phyloP scores from a whole-genome alignment of 2,329 filamentous ascomycete species.

The Boeremia lycopersici region DNA sequence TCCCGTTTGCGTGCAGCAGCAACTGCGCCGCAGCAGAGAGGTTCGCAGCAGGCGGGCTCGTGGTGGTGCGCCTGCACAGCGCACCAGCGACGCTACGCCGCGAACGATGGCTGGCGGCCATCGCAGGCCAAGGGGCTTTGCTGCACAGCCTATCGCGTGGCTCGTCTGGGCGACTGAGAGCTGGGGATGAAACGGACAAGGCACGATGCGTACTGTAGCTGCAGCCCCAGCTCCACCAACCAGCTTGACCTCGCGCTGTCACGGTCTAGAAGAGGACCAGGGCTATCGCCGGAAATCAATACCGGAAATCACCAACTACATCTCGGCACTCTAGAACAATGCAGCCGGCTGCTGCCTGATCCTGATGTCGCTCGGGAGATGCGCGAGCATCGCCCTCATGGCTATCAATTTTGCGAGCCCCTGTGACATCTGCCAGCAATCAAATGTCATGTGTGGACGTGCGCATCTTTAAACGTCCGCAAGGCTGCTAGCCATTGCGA shows the following conservation, averaged over 20 bases:
- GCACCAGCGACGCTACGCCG: conserved; percentile 10
- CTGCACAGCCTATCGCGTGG: conserved; percentile 22
- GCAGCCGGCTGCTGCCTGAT: conserved; percentile 6
- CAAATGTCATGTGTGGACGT: neutral
- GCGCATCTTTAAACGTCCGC: neutral
- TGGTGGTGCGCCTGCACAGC: conserved; percentile 8
- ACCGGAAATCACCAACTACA: conserved; percentile 10
- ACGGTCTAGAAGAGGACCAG: conserved; percentile 14
- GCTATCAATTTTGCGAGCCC: conserved; percentile 1
- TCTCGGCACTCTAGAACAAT: conserved; percentile 9
- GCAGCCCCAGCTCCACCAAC: conserved; percentile 28
- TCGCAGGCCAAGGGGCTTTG: conserved; percentile 10
- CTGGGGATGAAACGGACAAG: conserved; percentile 27
- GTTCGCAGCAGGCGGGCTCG: neutral
- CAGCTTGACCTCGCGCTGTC: conserved; percentile 8
- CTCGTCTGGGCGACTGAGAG: conserved; percentile 14
- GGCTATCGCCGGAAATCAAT: neutral
- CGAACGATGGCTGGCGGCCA: conserved; percentile 10
- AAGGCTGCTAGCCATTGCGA: conserved; percentile 1
- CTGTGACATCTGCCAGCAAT: conserved; percentile 3
- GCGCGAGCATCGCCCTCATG: conserved; percentile 7
- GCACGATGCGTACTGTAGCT: conserved; percentile 19
- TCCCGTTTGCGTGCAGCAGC: conserved; percentile 13
- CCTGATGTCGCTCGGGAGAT: conserved; percentile 1
- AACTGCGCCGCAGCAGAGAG: conserved; percentile 3